Conservation (phyloP, 2,329 filamentous ascomycete genomes). For the Dothiorella sarmentorum region DNA sequence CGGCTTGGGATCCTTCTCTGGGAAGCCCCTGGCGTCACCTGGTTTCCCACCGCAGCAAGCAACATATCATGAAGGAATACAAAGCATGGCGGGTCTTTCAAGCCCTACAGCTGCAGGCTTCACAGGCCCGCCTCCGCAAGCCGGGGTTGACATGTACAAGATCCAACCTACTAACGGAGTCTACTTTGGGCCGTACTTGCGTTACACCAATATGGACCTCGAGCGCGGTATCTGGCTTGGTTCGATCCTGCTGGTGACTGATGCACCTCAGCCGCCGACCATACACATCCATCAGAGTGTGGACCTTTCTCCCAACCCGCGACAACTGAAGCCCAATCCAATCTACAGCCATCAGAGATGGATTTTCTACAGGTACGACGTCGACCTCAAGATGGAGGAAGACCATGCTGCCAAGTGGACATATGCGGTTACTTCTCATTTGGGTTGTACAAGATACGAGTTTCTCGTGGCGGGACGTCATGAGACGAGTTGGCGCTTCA, state of each 20-base stretch:
- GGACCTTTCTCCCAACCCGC: slow-evolving; percentile 88
- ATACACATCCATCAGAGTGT: slow-evolving; percentile 90
- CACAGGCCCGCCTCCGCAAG: slow-evolving; percentile 79
- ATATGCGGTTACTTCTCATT: slow-evolving; percentile 93
- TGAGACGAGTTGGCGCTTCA: slow-evolving; percentile 92
- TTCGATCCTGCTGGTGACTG: slow-evolving; percentile 89
- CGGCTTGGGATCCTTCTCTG: slow-evolving; percentile 49
- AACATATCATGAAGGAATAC: slow-evolving; percentile 79
- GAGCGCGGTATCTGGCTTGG: slow-evolving; percentile 88
- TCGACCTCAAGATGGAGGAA: slow-evolving; percentile 88
- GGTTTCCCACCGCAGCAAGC: slow-evolving; percentile 79
- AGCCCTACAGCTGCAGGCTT: slow-evolving; percentile 79
- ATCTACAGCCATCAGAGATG: slow-evolving; percentile 90
- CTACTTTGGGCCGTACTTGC: slow-evolving; percentile 93
- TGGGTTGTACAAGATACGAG: slow-evolving; percentile 97
- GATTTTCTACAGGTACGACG: slow-evolving; percentile 93
- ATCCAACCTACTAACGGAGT: slow-evolving; percentile 91
- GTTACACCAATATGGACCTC: slow-evolving; percentile 96
- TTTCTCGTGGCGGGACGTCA: slow-evolving; percentile 88
- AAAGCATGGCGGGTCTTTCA: slow-evolving; percentile 71
- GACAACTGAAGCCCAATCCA: slow-evolving; percentile 75
- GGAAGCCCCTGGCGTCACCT: slow-evolving; percentile 71
- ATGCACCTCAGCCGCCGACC: slow-evolving; percentile 86
- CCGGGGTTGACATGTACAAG: slow-evolving; percentile 92
- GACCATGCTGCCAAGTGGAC: slow-evolving; percentile 80